These are phyloP conservation scores for Dichotomopilus funicola DNA, from an alignment of 2,329 filamentous ascomycete species.

Conservation along the genomic window DNA sequence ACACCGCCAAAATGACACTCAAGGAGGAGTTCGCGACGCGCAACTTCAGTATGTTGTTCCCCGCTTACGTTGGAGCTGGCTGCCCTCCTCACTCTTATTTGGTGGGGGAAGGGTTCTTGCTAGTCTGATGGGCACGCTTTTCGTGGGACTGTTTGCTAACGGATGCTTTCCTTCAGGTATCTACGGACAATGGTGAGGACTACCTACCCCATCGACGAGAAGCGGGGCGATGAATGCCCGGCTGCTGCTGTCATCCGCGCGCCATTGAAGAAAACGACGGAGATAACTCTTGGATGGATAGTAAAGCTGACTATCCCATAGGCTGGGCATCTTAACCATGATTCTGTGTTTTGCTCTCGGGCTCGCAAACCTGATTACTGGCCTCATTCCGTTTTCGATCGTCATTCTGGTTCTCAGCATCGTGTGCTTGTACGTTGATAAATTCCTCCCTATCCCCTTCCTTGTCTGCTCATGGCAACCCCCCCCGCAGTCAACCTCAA, in stretches of 20 bases:
- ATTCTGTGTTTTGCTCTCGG: slow-evolving; percentile 64
- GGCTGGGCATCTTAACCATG: slow-evolving; percentile 65
- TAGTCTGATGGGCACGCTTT: not conserved
- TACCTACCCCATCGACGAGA: not conserved
- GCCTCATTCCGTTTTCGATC: slow-evolving; percentile 33
- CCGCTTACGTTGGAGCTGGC: not conserved
- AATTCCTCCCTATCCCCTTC: not conserved
- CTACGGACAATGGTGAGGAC: slow-evolving; percentile 66
- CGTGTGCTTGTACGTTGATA: slow-evolving; percentile 44
- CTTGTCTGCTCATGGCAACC: not conserved
- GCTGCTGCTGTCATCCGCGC: not conserved
- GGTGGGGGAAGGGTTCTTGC: not conserved
- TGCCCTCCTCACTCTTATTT: not conserved
- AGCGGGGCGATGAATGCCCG: not conserved
- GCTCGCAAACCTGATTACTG: slow-evolving; percentile 60
- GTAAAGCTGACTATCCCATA: slow-evolving; percentile 29
- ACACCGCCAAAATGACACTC: slow-evolving; percentile 55
- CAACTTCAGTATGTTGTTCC: slow-evolving; percentile 61
- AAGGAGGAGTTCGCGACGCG: slow-evolving; percentile 65
- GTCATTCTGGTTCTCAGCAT: slow-evolving; percentile 43
- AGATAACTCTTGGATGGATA: not conserved
- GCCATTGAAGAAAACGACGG: not conserved
- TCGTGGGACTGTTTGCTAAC: slow-evolving; percentile 11
- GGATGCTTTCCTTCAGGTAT: slow-evolving; percentile 49
- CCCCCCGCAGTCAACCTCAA: not conserved